Evolutionary conservation across 257 asterid species (phyloP), one percentile per base, ranked within the genome.

Genomic region (Penstemon davidsonii): DNA sequence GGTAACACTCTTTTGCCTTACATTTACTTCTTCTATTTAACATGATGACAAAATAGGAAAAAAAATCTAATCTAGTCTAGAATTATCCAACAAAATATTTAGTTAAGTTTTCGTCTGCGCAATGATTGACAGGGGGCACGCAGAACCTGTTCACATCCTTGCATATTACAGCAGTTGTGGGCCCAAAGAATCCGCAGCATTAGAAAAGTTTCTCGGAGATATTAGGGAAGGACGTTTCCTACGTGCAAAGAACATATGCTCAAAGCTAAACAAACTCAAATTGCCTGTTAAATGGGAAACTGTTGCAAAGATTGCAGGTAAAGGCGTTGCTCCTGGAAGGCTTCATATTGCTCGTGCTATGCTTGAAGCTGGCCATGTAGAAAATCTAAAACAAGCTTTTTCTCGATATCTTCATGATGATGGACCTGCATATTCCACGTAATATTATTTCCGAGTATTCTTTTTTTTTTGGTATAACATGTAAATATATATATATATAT

Each of bases 401-500:
- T 57, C 84, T 37, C 83, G 88, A 55, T 94, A 91, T 81, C 97
- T 94, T 72, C 81, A 91, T 63, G 99, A 94, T 54, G 97, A 86
- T 15, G 99, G 99, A 73, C 99, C 99, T 52, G 99, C 99, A 66
- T 91, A 94, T 81, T 86, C 96, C 75, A 88, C 87, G 99, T 94
- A 87, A 83, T 55, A 36, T 53, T 47, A 54, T 64, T 63, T 63
- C 40, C 12, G 25, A 11, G 66, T 62, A 55, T 44, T 5, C 53
- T 42, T 65, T 51, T 10, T 4, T 71, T 42, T 75, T 45, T 36
- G 8, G 0, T 5, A 51, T 15, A 15, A 15, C 0, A 15, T 15
- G 18, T 15, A 15, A 15, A 15, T 15, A 15, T 15, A 15, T 15
- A 15, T 15, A 15, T 15, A 15, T 15, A 15, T 15, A 15, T 15